Evolutionary conservation across 768 basidiomycete species (phyloP).

Genomic region (Kwoniella pini): DNA sequence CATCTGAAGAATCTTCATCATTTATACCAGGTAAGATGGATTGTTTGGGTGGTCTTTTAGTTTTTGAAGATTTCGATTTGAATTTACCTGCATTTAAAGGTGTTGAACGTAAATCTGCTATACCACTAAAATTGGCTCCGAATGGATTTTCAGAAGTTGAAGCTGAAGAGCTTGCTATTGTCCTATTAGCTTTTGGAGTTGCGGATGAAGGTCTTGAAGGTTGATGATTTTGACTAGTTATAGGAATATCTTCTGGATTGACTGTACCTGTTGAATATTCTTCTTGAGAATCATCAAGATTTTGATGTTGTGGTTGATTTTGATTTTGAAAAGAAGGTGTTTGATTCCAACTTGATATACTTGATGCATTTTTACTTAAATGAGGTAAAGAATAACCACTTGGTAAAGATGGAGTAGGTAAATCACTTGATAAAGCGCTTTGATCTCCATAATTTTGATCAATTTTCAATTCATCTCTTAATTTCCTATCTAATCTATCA

Average conservation of each 20-base stretch:
- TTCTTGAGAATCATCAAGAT: constrained; percentile 5
- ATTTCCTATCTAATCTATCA: constrained; percentile 59
- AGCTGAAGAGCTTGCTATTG: not conserved
- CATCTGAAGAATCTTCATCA: constrained; percentile 57
- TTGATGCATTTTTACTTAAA: not conserved
- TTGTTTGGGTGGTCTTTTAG: constrained; percentile 20
- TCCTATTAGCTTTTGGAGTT: constrained; percentile 14
- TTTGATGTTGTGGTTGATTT: constrained; percentile 1
- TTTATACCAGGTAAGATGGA: constrained; percentile 30
- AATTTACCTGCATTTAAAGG: constrained; percentile 56
- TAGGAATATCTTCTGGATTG: constrained; percentile 8
- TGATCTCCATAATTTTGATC: constrained; percentile 7
- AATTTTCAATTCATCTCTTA: constrained; percentile 43
- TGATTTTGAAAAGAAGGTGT: too few species aligned
- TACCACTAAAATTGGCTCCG: constrained; percentile 64
- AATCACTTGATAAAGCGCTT: constrained; percentile 9
- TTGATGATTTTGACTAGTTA: not conserved
- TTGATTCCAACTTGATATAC: not conserved
- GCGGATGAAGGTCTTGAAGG: constrained; percentile 7
- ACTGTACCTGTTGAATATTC: constrained; percentile 33
- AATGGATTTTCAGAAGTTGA: constrained; percentile 13
- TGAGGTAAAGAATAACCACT: constrained; percentile 34
- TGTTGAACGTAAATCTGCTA: constrained; percentile 67
- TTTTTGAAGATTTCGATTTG: constrained; percentile 50
- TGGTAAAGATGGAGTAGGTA: constrained; percentile 39